A percentile compares a stretch with the other conserved stretches of the same genome.
These are phyloP conservation scores for Porphyrellus cyaneotinctus DNA, from an alignment of 768 basidiomycete genomes.

Conservation along the genomic window DNA sequence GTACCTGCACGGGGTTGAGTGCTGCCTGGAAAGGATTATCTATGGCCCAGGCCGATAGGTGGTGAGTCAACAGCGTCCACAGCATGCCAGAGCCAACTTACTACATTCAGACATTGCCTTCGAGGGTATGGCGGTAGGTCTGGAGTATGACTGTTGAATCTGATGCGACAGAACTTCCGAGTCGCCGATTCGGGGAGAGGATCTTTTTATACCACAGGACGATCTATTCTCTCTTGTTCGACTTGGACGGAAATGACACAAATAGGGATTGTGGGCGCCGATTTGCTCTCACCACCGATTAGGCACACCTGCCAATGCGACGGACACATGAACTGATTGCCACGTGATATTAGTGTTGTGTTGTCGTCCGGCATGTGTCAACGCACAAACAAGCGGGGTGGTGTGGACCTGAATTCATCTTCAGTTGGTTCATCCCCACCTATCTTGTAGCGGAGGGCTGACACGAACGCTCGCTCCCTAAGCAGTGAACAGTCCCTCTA, in stretches of 20 bases:
- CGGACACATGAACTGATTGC: not conserved
- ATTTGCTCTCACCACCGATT: not conserved
- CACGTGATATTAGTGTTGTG: not conserved
- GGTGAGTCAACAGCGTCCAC: not conserved
- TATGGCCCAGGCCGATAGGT: not conserved
- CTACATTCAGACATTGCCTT: constrained; percentile 1
- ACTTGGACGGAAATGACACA: not conserved
- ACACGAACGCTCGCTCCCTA: not conserved
- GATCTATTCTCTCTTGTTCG: not conserved
- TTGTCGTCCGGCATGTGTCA: not conserved
- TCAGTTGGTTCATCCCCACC: not conserved
- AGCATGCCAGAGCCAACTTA: not conserved
- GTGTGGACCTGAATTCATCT: not conserved
- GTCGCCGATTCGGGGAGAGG: too few species aligned
- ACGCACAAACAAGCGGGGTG: too few species aligned
- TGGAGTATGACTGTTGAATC: too few species aligned
- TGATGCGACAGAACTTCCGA: too few species aligned
- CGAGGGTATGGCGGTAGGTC: not conserved
- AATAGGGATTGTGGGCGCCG: constrained; percentile 4
- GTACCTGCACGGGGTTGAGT: constrained; percentile 20
- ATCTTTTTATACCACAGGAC: not conserved
- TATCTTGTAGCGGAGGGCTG: too few species aligned
- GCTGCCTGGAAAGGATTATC: constrained; percentile 1
- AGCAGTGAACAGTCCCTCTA: not conserved
- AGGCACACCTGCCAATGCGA: not conserved